A percentile compares a stretch with the other conserved stretches of the same genome.
Conservation (phyloP, 164 flowering plant species). For the Warburgia ugandensis region DNA sequence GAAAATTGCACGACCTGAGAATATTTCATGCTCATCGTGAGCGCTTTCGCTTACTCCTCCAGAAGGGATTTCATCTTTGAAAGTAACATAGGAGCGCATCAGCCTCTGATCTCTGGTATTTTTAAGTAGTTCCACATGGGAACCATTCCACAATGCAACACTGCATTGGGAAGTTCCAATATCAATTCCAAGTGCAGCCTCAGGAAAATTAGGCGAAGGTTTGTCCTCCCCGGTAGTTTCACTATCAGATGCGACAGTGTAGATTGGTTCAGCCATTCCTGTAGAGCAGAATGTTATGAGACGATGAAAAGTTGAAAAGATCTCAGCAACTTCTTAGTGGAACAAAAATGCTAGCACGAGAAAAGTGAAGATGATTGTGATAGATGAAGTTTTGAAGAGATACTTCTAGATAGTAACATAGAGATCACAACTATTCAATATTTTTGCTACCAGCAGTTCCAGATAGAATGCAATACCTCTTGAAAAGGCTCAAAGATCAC, state of each 20-base stretch:
- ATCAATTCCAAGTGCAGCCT: conserved; percentile 80
- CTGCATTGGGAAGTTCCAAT: conserved; percentile 88
- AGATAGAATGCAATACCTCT: no score
- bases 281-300: conserved; percentile 7
- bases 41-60: conserved; percentile 52
- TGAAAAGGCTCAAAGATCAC: no score
- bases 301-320: background rate
- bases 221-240: conserved; percentile 72
- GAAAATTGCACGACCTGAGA: conserved; percentile 80
- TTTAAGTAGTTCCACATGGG: conserved; percentile 59
- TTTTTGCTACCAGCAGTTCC: no score
- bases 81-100: conserved; percentile 64
- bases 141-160: conserved; percentile 83
- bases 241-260: conserved; percentile 79
- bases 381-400: no score
- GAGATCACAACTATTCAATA: no score
- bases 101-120: conserved; percentile 64
- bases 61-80: conserved; percentile 61
- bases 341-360: no score
- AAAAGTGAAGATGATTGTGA: no score
- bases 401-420: no score
- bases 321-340: background rate
- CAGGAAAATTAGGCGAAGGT: conserved; percentile 37
- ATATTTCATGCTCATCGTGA: conserved; percentile 52
- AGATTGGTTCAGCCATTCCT: conserved; percentile 76